phyloP scores from a whole-genome alignment of 225 moss, liverwort and hornwort species.

The Bryum argenteum region DNA sequence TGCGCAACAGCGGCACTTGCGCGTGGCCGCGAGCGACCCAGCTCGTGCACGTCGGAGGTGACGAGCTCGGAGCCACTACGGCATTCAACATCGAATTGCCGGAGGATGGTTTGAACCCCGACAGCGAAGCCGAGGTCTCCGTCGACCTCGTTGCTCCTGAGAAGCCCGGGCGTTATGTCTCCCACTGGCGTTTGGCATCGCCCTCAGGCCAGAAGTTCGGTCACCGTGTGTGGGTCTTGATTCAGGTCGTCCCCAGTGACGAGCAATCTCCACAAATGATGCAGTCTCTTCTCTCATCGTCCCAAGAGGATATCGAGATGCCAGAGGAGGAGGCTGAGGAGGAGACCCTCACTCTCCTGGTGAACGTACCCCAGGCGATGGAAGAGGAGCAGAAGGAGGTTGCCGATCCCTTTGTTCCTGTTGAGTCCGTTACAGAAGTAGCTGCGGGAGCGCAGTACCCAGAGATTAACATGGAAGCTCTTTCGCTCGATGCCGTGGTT shows the following conservation, averaged over 20 bases:
- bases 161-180: conserved; percentile 88
- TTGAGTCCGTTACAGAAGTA: conserved; percentile 15
- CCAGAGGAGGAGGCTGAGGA: conserved; percentile 29
- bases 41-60: conserved; percentile 81
- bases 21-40: conserved; percentile 77
- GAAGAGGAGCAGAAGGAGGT: conserved; percentile 24
- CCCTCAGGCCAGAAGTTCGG: conserved; percentile 89
- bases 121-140: conserved; percentile 73
- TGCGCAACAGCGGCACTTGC: conserved; percentile 83
- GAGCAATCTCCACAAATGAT: conserved; percentile 64
- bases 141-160: conserved; percentile 83
- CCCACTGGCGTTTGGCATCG: conserved; percentile 83
- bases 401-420: conserved; percentile 31
- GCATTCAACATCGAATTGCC: conserved; percentile 58
- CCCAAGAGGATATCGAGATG: conserved; percentile 45
- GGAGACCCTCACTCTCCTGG: background rate
- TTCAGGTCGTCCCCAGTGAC: conserved; percentile 72
- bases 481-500: conserved; percentile 34
- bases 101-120: conserved; percentile 63
- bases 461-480: conserved; percentile 51
- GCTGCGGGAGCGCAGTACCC: conserved; percentile 30
- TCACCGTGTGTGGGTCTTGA: conserved; percentile 93
- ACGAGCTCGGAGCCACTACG: conserved; percentile 63
- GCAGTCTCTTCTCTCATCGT: conserved; percentile 46
- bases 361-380: conserved; percentile 26